A percentile compares a stretch with the other conserved stretches of the same genome.
Conservation (phyloP, 2,329 filamentous ascomycete genomes). For the Fusarium albosuccineum region DNA sequence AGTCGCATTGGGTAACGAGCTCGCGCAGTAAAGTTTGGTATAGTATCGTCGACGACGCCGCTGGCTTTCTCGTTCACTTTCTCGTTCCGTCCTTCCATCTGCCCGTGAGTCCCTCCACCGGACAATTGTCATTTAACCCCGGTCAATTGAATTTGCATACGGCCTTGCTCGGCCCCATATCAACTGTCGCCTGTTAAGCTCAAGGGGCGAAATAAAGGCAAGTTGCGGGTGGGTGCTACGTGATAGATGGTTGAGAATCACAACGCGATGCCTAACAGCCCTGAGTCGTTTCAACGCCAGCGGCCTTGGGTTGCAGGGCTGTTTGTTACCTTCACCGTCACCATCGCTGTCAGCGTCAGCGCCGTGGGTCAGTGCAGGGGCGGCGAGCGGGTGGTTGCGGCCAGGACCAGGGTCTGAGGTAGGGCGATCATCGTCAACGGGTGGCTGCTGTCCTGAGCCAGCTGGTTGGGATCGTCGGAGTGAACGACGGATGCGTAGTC, state of each 20-base stretch:
- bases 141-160: neutral
- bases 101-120: constrained; percentile 18
- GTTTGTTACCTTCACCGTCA: constrained; percentile 39
- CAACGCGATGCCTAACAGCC: constrained; percentile 5
- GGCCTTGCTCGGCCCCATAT: constrained; percentile 15
- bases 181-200: neutral
- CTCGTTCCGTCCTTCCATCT: constrained; percentile 26
- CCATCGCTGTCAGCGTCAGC: constrained; percentile 37
- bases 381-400: constrained; percentile 21
- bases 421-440: constrained; percentile 49
- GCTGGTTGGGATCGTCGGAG: constrained; percentile 42
- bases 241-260: neutral
- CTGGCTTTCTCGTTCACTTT: constrained; percentile 25
- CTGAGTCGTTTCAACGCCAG: constrained; percentile 28
- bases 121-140: constrained; percentile 15
- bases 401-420: constrained; percentile 40
- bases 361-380: constrained; percentile 33
- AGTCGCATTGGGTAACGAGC: constrained; percentile 36
- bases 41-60: constrained; percentile 30
- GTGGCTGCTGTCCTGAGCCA: constrained; percentile 45
- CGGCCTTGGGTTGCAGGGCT: constrained; percentile 28
- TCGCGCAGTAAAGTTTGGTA: constrained; percentile 36
- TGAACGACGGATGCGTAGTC: constrained; percentile 30
- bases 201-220: constrained; percentile 6
- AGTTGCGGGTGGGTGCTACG: neutral